Conservation (phyloP, 2,329 filamentous ascomycete genomes). For the Aspergillus phoenicis region DNA sequence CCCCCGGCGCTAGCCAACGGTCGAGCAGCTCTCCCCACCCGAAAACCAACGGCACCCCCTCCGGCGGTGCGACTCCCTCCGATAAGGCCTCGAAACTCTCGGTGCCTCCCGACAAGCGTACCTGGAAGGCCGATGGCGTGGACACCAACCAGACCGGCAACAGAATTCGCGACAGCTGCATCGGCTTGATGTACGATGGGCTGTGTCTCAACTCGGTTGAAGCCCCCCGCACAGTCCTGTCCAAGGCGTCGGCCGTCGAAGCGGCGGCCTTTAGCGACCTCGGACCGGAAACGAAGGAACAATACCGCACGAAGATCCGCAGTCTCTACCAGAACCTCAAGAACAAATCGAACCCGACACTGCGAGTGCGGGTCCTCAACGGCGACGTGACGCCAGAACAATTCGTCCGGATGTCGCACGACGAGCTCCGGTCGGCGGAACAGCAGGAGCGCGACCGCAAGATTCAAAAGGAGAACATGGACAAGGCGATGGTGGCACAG, state of each 20-base stretch:
- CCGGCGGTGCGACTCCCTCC: conserved; percentile 49
- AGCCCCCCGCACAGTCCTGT: conserved; percentile 67
- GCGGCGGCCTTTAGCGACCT: conserved; percentile 70
- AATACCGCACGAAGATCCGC: conserved; percentile 86
- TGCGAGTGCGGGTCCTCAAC: conserved; percentile 73
- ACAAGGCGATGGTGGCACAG: conserved; percentile 92
- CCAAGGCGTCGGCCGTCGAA: conserved; percentile 71
- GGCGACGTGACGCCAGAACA: conserved; percentile 70
- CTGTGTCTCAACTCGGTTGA: conserved; percentile 69
- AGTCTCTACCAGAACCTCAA: conserved; percentile 95
- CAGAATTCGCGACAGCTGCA: conserved; percentile 75
- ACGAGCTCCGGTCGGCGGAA: conserved; percentile 87
- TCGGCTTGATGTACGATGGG: conserved; percentile 92
- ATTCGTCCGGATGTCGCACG: conserved; percentile 84
- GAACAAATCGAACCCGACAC: conserved; percentile 79
- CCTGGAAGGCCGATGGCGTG: conserved; percentile 77
- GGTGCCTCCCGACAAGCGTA: conserved; percentile 72
- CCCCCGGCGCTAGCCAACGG: conserved; percentile 41
- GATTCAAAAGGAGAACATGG: conserved; percentile 91
- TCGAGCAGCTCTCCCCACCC: conserved; percentile 47
- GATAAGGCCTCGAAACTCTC: conserved; percentile 57
- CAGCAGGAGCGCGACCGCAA: conserved; percentile 74
- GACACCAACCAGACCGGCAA: conserved; percentile 75
- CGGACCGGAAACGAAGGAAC: conserved; percentile 68
- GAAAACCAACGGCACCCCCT: conserved; percentile 55